Base-by-base conservation (phyloP, 352 stramenopile species). In the Pythium folliculosum region DNA sequence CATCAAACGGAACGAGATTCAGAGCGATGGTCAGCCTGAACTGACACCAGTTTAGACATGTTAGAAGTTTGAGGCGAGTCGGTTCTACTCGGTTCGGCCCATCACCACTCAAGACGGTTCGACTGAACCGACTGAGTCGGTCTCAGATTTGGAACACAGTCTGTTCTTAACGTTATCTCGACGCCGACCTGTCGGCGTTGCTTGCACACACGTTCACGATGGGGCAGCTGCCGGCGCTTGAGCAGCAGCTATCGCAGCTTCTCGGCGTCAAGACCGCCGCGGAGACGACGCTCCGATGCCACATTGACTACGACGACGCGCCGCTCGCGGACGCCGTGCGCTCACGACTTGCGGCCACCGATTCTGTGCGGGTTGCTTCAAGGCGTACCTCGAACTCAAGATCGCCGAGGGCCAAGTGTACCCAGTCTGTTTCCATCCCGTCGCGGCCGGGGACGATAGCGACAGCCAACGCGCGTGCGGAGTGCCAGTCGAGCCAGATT, bases 221-320 rank as follows among this genome's bases (percentile, higher is more conserved):
- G 6, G 50, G 50, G 8, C 50, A 56, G 13, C 9, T 56, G 22
- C 50, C 50, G 50, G 30, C 50, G 25, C 35, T 56, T 10, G 50
- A 43, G 1, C 50, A 12, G 22, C 22, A 56, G 25, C 25, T 56
- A 3, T 43, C 50, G 50, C 35, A 25, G 14, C 25, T 56, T 25
- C 14, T 56, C 22, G 10, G 22, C 30, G 8, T 16, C 6, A 21
- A 23, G 9, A 35, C 1, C 25, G 19, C 10, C 19, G 50, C 37
- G 2, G 81, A 90, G 47, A 78, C 90, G 58, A 91, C 82, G 16
- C 87, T 86, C 54, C 73, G 87, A 53, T 93, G 84, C 56, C 81
- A 88, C 57, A 93, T 93, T 57, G 91, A 82, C 73, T 89, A 82
- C 37, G 84, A 93, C 53, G 83, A 88, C 56, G 71, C 74, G 5